Evolutionary conservation across 495 filamentous ascomycete genomes (phyloP).

Genomic region (Penicillium egyptiacum): DNA sequence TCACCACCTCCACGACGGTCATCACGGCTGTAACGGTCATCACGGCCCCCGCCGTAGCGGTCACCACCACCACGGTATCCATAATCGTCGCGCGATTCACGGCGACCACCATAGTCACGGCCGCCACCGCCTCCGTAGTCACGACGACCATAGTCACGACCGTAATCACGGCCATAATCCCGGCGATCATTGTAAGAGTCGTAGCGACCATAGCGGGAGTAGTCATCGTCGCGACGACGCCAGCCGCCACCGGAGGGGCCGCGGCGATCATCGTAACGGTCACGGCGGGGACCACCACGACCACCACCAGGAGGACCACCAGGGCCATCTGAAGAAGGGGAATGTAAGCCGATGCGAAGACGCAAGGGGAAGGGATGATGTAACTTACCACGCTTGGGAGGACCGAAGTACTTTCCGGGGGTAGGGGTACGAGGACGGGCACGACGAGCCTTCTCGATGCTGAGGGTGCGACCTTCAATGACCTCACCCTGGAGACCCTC

Average conservation of each 20-base stretch:
- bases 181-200: slow-evolving; percentile 59
- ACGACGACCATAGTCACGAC: slow-evolving; percentile 42
- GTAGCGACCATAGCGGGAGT: slow-evolving; percentile 59
- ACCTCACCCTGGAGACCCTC: slow-evolving; percentile 93
- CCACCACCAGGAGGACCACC: slow-evolving; percentile 2
- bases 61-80: slow-evolving; percentile 48
- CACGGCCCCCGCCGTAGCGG: slow-evolving; percentile 47
- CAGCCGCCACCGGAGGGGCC: slow-evolving; percentile 53
- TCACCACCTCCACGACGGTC: slow-evolving; percentile 51
- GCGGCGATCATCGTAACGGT: slow-evolving; percentile 58
- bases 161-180: slow-evolving; percentile 54
- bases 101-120: slow-evolving; percentile 49
- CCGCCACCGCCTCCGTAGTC: slow-evolving; percentile 51
- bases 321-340: slow-evolving; percentile 48
- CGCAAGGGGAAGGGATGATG: slow-evolving; percentile 4
- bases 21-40: slow-evolving; percentile 68
- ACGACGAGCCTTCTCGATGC: slow-evolving; percentile 98
- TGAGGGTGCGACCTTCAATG: slow-evolving; percentile 92
- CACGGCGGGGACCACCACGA: slow-evolving; percentile 31
- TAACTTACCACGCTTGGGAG: slow-evolving; percentile 89
- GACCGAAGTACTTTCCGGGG: slow-evolving; percentile 98
- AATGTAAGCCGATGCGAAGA: slow-evolving; percentile 23
- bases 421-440: slow-evolving; percentile 92
- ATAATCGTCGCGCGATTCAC: slow-evolving; percentile 60
- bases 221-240: slow-evolving; percentile 47